phyloP scores from a whole-genome alignment of 306 rosid genomes.

The Vicia sativa region DNA sequence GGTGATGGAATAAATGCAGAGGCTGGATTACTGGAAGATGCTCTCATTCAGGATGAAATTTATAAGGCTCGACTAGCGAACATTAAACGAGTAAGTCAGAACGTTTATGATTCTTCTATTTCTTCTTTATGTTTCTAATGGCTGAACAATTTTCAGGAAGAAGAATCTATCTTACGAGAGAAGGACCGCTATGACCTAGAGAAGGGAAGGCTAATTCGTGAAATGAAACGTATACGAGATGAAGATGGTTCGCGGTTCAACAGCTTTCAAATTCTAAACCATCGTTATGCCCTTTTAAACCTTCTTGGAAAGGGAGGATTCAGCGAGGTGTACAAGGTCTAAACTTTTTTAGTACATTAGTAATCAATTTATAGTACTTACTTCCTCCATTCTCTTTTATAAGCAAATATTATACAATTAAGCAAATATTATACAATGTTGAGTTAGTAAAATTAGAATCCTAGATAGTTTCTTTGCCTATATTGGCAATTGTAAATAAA shows the following conservation, averaged over 20 bases:
- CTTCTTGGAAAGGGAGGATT: slow-evolving; percentile 99
- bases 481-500: slow-evolving; percentile 80
- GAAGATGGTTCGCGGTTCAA: slow-evolving; percentile 99
- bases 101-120: slow-evolving; percentile 28
- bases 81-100: slow-evolving; percentile 78
- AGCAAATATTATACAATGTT: slow-evolving; percentile 18
- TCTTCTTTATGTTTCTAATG: slow-evolving; percentile 34
- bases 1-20: slow-evolving; percentile 76
- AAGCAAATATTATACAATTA: not conserved
- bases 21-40: slow-evolving; percentile 73
- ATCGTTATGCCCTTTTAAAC: slow-evolving; percentile 88
- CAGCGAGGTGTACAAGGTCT: slow-evolving; percentile 99
- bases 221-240: slow-evolving; percentile 99
- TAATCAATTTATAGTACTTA: slow-evolving; percentile 7
- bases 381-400: too few relatives aligned
- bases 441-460: slow-evolving; percentile 35
- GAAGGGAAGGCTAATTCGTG: slow-evolving; percentile 95
- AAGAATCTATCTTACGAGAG: slow-evolving; percentile 80
- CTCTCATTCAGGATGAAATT: slow-evolving; percentile 85
- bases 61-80: slow-evolving; percentile 90
- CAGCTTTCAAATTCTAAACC: slow-evolving; percentile 94
- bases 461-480: slow-evolving; percentile 64
- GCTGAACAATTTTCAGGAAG: slow-evolving; percentile 63
- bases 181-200: slow-evolving; percentile 95
- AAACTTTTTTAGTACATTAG: slow-evolving; percentile 38